Evolutionary conservation across 768 basidiomycete genomes (phyloP).

Genomic region (Trametes coccinea): DNA sequence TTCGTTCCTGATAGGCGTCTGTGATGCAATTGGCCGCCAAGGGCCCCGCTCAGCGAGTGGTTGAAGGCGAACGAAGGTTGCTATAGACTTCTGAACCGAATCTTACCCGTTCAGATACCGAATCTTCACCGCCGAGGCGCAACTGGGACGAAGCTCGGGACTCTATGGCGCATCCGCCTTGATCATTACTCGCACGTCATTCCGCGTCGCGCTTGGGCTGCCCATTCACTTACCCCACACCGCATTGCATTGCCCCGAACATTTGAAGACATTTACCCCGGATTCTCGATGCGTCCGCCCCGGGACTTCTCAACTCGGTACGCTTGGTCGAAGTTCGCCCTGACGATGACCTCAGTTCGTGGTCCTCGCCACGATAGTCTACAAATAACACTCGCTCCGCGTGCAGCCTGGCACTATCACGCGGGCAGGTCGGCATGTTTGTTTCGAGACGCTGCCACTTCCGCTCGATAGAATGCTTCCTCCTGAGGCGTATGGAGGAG

Average conservation of each 20-base stretch:
- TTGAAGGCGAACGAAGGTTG: not conserved
- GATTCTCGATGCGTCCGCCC: conserved; percentile 13
- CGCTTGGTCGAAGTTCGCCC: conserved; percentile 4
- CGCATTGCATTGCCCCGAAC: conserved; percentile 30
- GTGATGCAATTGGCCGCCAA: conserved; percentile 6
- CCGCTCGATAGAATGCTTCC: not conserved
- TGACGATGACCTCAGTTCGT: conserved; percentile 15
- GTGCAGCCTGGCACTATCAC: conserved; percentile 15
- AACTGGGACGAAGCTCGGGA: conserved; percentile 22
- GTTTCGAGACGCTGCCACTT: not conserved
- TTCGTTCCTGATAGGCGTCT: not conserved
- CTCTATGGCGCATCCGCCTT: not conserved
- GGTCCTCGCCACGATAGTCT: conserved; percentile 4
- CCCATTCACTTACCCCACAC: conserved; percentile 26
- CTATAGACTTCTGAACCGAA: conserved; percentile 25
- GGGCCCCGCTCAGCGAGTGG: not conserved
- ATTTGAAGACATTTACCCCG: conserved; percentile 32
- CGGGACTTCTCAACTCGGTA: conserved; percentile 11
- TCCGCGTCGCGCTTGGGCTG: not conserved
- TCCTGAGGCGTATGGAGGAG: not conserved
- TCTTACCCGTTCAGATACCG: conserved; percentile 30
- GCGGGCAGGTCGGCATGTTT: conserved; percentile 14
- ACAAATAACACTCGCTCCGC: conserved; percentile 13
- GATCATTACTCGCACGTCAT: conserved; percentile 14
- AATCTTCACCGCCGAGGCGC: conserved; percentile 27